These are phyloP conservation scores for Sideroxylon spinosum DNA, from an alignment of 179 eudicot species.

Conservation along the genomic window DNA sequence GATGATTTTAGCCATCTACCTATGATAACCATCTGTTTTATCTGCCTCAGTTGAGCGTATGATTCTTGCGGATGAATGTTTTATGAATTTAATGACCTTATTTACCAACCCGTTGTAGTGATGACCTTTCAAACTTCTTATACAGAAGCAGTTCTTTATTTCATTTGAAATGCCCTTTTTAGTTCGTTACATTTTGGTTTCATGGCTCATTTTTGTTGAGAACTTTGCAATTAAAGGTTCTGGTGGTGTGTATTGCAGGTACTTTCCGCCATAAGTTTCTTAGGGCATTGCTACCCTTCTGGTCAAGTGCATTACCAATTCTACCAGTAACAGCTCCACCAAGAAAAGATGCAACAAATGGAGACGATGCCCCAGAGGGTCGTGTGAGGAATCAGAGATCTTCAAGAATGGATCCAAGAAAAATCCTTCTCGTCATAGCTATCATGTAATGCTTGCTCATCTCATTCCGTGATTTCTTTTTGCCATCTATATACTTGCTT, in stretches of 20 bases:
- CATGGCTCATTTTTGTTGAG: background rate
- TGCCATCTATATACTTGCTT: slow-evolving; percentile 4
- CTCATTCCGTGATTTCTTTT: background rate
- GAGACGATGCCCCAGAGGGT: slow-evolving; percentile 56
- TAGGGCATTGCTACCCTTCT: slow-evolving; percentile 73
- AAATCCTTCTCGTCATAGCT: slow-evolving; percentile 82
- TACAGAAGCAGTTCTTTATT: background rate
- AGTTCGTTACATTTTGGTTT: slow-evolving; percentile 1
- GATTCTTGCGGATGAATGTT: background rate
- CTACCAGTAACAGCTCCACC: slow-evolving; percentile 91
- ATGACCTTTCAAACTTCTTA: background rate
- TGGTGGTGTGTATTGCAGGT: slow-evolving; percentile 37
- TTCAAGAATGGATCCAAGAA: slow-evolving; percentile 95
- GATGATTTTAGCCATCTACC: background rate
- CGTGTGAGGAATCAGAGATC: slow-evolving; percentile 61
- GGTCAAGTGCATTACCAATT: slow-evolving; percentile 93
- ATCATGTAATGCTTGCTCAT: slow-evolving; percentile 55
- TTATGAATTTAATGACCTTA: background rate
- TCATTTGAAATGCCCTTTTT: background rate
- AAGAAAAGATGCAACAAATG: slow-evolving; percentile 59
- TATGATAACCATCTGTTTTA: too few relatives aligned
- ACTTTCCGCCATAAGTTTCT: slow-evolving; percentile 75
- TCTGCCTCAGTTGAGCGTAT: background rate
- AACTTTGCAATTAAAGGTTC: background rate
- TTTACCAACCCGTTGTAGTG: background rate